Evolutionary conservation across 2,329 filamentous ascomycete species (phyloP), one percentile per base, ranked within the genome.

Genomic region (Colletotrichum sp.): DNA sequence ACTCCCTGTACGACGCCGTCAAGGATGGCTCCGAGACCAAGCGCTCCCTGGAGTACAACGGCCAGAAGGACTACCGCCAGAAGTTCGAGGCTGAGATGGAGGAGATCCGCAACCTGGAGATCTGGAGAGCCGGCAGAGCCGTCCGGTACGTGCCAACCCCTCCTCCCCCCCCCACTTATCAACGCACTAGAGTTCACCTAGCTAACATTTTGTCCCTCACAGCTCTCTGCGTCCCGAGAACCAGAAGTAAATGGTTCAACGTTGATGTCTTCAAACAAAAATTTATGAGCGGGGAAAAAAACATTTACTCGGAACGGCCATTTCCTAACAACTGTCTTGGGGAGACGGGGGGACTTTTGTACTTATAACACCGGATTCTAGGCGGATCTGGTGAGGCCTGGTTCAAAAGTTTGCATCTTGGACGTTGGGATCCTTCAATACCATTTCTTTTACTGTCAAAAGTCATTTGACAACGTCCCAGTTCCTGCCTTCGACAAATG

Each of bases 111-210:
- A 92, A 96, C 85, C 90, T 99, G 84, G 97, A 99, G 93, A 99
- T 99, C 93, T 99, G 97, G 97, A 93, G 95, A 85, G 97, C 97
- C 80, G 97, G 97, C 87, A 99, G 98, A 93, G 95, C 97, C 82
- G 97, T 99, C 83, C 94, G 96, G 91, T 93, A 89, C 84, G 91
- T 74, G 49, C 15, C 57, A 34, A 52, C 21, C 16, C 59, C 63
- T 30, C 64, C 59, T 21, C 59, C 32, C 18, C 59, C 32, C 18
- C 34, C 21, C 24, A 30, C 55, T 30, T 59, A 13, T 21, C 55
- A 59, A 26, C 66, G 62, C 64, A 34, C 18, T 60, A 71, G 30
- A 44, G 63, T 39, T 32, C 59, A 67, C 60, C 49, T 68, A 36
- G 67, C 78, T 81, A 79, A 83, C 79, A 63, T 72, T 68, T 28